phyloP scores from a whole-genome alignment of 805 yeast species.

The Helenozyma rhizophorensis region DNA sequence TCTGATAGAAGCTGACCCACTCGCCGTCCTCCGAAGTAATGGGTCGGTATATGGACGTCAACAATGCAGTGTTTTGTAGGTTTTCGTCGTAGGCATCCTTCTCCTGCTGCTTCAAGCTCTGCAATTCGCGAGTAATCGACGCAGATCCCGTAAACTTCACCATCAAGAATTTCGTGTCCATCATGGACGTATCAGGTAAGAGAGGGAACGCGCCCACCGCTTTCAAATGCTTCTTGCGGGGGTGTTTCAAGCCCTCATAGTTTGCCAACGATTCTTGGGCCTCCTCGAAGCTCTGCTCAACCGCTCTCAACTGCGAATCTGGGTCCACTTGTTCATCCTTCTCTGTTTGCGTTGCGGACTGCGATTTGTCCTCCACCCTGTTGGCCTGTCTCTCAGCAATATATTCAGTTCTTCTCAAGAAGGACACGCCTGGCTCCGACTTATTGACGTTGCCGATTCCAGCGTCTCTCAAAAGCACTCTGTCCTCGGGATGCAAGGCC shows the following conservation, averaged over 20 bases:
- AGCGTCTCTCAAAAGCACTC: conserved; percentile 76
- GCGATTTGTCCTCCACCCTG: conserved; percentile 25
- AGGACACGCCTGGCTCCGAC: conserved; percentile 57
- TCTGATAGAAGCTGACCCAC: conserved; percentile 61
- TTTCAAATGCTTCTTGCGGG: conserved; percentile 63
- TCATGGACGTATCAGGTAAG: conserved; percentile 85
- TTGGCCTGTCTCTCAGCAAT: conserved; percentile 57
- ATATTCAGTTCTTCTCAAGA: conserved; percentile 92
- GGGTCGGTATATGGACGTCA: conserved; percentile 69
- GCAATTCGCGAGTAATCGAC: conserved; percentile 38
- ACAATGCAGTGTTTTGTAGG: conserved; percentile 35
- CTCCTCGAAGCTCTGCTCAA: conserved; percentile 73
- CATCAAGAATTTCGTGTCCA: conserved; percentile 71
- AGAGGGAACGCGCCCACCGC: conserved; percentile 79
- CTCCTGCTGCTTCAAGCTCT: conserved; percentile 25
- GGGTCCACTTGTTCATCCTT: conserved; percentile 43
- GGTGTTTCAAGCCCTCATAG: conserved; percentile 57
- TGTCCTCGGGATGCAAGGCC: conserved; percentile 73
- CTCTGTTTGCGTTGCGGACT: conserved; percentile 18
- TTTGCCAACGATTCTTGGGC: conserved; percentile 46
- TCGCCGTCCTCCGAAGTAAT: conserved; percentile 67
- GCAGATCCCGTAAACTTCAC: conserved; percentile 62
- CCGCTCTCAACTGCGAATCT: conserved; percentile 57
- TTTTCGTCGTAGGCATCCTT: conserved; percentile 23
- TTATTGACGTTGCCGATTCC: conserved; percentile 43